Percentiles rank a stretch among this genome's conserved stretches.
phyloP scores from a whole-genome alignment of 768 basidiomycete species.

The Boletus vinaceobasis region DNA sequence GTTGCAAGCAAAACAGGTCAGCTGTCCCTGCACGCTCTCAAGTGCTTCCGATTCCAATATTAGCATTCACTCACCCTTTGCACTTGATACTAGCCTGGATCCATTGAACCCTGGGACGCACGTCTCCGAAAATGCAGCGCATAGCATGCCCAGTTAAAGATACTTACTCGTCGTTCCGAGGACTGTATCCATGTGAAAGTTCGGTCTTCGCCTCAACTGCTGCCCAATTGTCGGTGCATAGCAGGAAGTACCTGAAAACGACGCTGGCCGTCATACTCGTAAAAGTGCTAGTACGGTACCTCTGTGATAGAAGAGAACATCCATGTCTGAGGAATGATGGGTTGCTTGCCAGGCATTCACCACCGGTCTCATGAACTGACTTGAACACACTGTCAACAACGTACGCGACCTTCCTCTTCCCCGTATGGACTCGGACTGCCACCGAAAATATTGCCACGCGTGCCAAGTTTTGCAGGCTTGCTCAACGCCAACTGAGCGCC shows the following conservation, averaged over 20 bases:
- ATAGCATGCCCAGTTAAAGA: too few species aligned
- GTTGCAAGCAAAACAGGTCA: not conserved
- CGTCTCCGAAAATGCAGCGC: too few species aligned
- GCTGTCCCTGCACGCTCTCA: not conserved
- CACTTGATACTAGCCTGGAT: too few species aligned
- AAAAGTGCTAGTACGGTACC: not conserved
- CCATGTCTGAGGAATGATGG: too few species aligned
- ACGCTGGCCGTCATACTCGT: not conserved
- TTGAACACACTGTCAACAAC: too few species aligned
- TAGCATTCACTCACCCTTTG: not conserved
- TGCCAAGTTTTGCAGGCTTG: conserved; percentile 5
- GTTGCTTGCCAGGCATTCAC: too few species aligned
- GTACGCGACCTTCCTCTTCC: not conserved
- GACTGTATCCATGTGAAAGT: not conserved
- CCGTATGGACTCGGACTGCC: not conserved
- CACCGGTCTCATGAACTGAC: not conserved
- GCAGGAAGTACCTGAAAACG: not conserved
- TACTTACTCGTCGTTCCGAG: too few species aligned
- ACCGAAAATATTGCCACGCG: conserved; percentile 15
- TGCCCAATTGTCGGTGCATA: not conserved
- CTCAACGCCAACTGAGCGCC: conserved; percentile 45
- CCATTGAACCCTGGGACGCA: too few species aligned
- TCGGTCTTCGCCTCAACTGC: not conserved
- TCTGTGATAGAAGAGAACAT: not conserved
- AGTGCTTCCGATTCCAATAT: not conserved